phyloP scores from a whole-genome alignment of 2,329 filamentous ascomycete genomes.

The Clarireedia monteithiana region DNA sequence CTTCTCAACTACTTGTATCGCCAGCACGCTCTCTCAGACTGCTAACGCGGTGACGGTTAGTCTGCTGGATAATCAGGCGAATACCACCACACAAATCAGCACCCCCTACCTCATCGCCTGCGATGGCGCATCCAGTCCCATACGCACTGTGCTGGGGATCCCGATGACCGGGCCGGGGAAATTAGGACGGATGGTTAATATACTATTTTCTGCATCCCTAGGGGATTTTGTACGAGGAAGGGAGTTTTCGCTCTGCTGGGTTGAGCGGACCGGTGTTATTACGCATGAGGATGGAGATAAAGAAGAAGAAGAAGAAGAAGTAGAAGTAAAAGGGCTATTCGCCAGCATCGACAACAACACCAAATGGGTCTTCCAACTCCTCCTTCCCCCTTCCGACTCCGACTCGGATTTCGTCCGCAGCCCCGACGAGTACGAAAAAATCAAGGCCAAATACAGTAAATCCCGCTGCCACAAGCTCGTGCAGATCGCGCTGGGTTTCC shows the following conservation, averaged over 20 bases:
- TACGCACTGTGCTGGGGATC: constrained; percentile 26
- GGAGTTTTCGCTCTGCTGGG: constrained; percentile 30
- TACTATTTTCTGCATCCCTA: constrained; percentile 30
- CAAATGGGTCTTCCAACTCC: constrained; percentile 25
- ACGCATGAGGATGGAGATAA: background rate
- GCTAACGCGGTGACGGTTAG: constrained; percentile 23
- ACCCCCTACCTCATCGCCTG: constrained; percentile 34
- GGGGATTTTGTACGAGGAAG: constrained; percentile 24
- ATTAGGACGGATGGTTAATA: constrained; percentile 30
- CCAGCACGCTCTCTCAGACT: constrained; percentile 17
- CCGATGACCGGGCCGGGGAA: constrained; percentile 25
- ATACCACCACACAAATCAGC: constrained; percentile 21
- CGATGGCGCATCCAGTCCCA: constrained; percentile 30
- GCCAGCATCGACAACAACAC: constrained; percentile 25
- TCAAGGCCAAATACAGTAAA: constrained; percentile 13
- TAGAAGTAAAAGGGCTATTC: constrained; percentile 14
- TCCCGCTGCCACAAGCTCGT: constrained; percentile 20
- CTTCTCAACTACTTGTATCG: constrained; percentile 27
- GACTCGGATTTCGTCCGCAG: no score
- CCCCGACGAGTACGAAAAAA: constrained; percentile 14
- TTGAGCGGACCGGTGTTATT: constrained; percentile 15
- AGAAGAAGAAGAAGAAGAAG: no score
- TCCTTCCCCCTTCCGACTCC: constrained; percentile 13
- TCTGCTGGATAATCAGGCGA: constrained; percentile 13
- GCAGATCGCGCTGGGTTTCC: constrained; percentile 26